These are phyloP conservation scores for Boletus insuetus DNA, from an alignment of 768 basidiomycete genomes.

Conservation along the genomic window DNA sequence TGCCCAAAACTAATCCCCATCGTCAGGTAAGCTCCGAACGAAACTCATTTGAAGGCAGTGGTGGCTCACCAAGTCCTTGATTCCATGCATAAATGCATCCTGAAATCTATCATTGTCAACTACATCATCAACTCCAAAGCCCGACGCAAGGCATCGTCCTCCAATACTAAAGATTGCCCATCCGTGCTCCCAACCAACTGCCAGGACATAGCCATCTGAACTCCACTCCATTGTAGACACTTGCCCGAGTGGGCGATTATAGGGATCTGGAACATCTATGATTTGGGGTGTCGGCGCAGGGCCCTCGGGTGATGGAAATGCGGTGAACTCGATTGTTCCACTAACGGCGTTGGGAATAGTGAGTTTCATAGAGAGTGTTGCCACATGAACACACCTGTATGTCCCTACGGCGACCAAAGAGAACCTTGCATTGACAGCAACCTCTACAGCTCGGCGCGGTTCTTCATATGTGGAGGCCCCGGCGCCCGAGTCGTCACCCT, in stretches of 20 bases:
- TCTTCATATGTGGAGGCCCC: conserved; percentile 49
- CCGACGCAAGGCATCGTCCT: conserved; percentile 81
- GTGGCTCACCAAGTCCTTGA: conserved; percentile 61
- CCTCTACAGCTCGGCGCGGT: conserved; percentile 59
- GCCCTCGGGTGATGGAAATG: conserved; percentile 66
- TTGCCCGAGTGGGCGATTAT: conserved; percentile 55
- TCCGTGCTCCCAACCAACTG: conserved; percentile 86
- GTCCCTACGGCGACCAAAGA: conserved; percentile 83
- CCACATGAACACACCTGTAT: conserved; percentile 43
- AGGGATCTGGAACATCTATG: conserved; percentile 61
- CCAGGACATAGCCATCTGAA: conserved; percentile 92
- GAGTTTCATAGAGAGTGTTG: neutral
- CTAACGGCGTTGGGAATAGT: conserved; percentile 32
- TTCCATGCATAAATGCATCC: conserved; percentile 84
- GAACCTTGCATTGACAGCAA: conserved; percentile 77
- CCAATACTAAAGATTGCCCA: conserved; percentile 92
- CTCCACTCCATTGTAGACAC: conserved; percentile 84
- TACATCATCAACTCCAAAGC: conserved; percentile 63
- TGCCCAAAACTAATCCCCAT: conserved; percentile 74
- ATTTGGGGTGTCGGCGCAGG: conserved; percentile 56
- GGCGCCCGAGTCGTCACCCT: conserved; percentile 40
- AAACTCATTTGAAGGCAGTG: neutral
- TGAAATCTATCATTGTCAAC: conserved; percentile 62
- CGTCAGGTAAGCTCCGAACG: neutral
- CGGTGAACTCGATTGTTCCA: conserved; percentile 63